These are phyloP conservation scores for Rhodotorula sp. DNA, from an alignment of 1,284 basidiomycete genomes.

Conservation along the genomic window DNA sequence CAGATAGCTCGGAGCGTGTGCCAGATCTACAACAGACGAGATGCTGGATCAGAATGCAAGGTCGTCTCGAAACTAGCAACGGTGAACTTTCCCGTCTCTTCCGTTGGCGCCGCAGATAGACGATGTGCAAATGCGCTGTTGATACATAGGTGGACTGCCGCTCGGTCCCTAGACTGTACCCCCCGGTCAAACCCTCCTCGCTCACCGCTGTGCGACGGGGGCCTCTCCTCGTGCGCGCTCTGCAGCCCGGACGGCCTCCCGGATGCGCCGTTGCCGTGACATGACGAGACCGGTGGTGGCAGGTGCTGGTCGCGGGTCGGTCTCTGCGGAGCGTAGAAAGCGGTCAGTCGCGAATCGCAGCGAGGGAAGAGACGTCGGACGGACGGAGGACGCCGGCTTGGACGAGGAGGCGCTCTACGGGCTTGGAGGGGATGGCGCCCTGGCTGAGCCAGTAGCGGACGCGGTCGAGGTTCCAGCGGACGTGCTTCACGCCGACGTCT, in stretches of 20 bases:
- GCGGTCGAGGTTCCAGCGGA: slow-evolving; percentile 51
- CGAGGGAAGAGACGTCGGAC: background rate
- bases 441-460: slow-evolving; percentile 49
- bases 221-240: slow-evolving; percentile 20
- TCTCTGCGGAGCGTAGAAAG: slow-evolving; percentile 1
- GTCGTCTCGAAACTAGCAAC: too few species aligned
- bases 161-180: background rate
- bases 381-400: slow-evolving; percentile 45
- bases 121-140: background rate
- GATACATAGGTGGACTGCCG: background rate
- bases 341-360: background rate
- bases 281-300: slow-evolving; percentile 6
- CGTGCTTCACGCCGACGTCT: slow-evolving; percentile 39
- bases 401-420: slow-evolving; percentile 49
- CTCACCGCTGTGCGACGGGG: slow-evolving; percentile 16
- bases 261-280: slow-evolving; percentile 28
- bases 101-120: background rate
- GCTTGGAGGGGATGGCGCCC: slow-evolving; percentile 51
- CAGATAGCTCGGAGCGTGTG: too few species aligned
- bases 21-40: too few species aligned
- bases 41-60: too few species aligned
- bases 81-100: background rate
- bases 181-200: background rate
- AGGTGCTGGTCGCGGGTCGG: slow-evolving; percentile 7
- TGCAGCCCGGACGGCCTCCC: slow-evolving; percentile 23